Conservation (phyloP, 2,329 filamentous ascomycete species). For the Fusarium nygamai region DNA sequence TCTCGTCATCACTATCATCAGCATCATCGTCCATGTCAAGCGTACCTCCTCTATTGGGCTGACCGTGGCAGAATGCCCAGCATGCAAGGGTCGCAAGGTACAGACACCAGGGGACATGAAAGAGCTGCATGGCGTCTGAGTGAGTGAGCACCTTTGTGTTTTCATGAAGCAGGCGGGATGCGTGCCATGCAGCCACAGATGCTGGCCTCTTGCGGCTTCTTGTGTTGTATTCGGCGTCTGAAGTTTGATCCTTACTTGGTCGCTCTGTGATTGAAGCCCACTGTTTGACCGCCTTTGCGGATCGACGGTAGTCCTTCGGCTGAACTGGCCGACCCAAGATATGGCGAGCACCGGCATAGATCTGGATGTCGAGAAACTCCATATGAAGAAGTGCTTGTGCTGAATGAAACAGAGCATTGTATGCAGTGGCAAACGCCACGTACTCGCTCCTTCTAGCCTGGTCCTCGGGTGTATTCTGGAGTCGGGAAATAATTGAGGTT, state of each 20-base stretch:
- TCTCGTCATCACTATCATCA: neutral
- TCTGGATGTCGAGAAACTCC: neutral
- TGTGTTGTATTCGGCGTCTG: neutral
- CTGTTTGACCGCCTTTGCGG: neutral
- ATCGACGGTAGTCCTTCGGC: neutral
- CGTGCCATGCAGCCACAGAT: neutral
- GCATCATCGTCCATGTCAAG: neutral
- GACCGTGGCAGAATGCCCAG: constrained; percentile 1
- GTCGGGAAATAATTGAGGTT: neutral
- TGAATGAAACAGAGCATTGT: neutral
- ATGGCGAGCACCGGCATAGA: neutral
- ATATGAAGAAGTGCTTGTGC: neutral
- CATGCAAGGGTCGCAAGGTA: neutral
- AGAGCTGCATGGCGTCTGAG: constrained; percentile 5
- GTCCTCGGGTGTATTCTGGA: neutral
- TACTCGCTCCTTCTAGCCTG: neutral
- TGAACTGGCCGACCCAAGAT: neutral
- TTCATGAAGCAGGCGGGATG: neutral
- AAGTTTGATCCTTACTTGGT: neutral
- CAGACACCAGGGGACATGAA: constrained; percentile 2
- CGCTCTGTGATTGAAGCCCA: neutral
- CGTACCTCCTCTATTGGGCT: neutral
- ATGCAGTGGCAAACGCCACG: neutral
- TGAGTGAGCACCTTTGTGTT: neutral
- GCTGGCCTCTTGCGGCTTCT: neutral